Evolutionary conservation across 371 early-diverging fungal species (phyloP).

Genomic region (Rhizomucor pusillus): DNA sequence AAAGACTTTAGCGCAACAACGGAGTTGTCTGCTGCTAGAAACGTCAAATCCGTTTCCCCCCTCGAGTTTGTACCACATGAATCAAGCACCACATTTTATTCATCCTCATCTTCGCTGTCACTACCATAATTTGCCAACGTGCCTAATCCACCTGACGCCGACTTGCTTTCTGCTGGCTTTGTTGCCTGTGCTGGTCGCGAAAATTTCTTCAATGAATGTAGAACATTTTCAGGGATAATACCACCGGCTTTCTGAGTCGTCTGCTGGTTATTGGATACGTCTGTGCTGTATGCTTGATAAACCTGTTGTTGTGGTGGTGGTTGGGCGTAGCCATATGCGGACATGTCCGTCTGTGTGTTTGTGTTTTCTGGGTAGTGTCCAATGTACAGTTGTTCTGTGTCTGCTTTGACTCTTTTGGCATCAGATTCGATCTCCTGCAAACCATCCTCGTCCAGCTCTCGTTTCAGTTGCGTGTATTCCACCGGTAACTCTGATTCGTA

Average conservation of each 20-base stretch:
- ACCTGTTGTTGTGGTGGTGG: slow-evolving; percentile 4
- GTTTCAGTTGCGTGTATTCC: slow-evolving; percentile 39
- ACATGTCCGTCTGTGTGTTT: slow-evolving; percentile 8
- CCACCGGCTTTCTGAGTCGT: slow-evolving; percentile 22
- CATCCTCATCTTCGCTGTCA: slow-evolving; percentile 32
- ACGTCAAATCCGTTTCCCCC: too few species aligned
- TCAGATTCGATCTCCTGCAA: slow-evolving; percentile 32
- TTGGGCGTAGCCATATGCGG: slow-evolving; percentile 24
- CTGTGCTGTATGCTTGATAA: slow-evolving; percentile 4
- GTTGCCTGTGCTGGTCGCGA: slow-evolving; percentile 12
- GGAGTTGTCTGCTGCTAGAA: not conserved
- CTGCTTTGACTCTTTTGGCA: slow-evolving; percentile 38
- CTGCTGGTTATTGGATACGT: too few species aligned
- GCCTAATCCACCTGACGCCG: slow-evolving; percentile 17
- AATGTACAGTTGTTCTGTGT: slow-evolving; percentile 16
- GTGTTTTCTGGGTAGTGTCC: slow-evolving; percentile 17
- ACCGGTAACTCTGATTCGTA: slow-evolving; percentile 65
- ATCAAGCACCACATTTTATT: not conserved
- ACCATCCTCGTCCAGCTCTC: slow-evolving; percentile 38
- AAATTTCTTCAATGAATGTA: slow-evolving; percentile 28
- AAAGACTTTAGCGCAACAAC: not conserved
- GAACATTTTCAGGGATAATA: slow-evolving; percentile 38
- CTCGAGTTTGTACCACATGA: too few species aligned
- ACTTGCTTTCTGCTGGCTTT: not conserved
- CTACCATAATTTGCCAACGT: slow-evolving; percentile 45